Evolutionary conservation across 768 basidiomycete genomes (phyloP), one percentile per base, ranked within the genome.

Genomic region (Chalciporus sphaerocephalus): DNA sequence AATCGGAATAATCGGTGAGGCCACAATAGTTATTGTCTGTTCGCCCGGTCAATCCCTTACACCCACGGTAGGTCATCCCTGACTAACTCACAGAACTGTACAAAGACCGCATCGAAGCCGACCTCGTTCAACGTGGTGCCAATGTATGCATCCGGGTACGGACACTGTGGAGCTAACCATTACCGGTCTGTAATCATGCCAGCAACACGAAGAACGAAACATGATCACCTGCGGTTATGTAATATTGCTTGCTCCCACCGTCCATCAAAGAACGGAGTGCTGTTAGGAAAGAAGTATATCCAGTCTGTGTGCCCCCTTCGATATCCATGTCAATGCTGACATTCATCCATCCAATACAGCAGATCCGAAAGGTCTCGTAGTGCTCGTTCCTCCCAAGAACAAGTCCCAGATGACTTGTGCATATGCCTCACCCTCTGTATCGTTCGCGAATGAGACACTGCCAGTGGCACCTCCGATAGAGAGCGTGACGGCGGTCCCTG

Each of bases 291-390:
- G 67, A 45, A 16, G 49, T 42, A 45, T 59, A 68, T 18, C 62
- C 58, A 7, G 59, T 52, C 22, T 54, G 59, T 7, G 49, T 52
- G 9, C 74, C 74, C 11, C 73, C 72, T 58, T 77, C 75, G 44
- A 77, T 72, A 51, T 77, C 75, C 46, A 77, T 60, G 48, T 77
- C 75, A 38, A 75, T 47, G 24, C 62, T 64, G 5, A 20, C 24
- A 34, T 16, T 13, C 34, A 85, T 85, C 87, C 87, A 53, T 88
- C 86, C 20, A 89, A 70, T 40, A 87, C 73, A 3, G 85, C 87
- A 48, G 53, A 63, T 20, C 87, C 87, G 54, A 89, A 89, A 0
- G 86, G 87, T 47, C 86, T 74, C 13, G 78, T 84, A 21, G 60
- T 59, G 47, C 76, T 79, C 1, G 68, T 70, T 15, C 84, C 83